Conservation (phyloP, 306 rosid genomes). For the Cucurbita moschata region DNA sequence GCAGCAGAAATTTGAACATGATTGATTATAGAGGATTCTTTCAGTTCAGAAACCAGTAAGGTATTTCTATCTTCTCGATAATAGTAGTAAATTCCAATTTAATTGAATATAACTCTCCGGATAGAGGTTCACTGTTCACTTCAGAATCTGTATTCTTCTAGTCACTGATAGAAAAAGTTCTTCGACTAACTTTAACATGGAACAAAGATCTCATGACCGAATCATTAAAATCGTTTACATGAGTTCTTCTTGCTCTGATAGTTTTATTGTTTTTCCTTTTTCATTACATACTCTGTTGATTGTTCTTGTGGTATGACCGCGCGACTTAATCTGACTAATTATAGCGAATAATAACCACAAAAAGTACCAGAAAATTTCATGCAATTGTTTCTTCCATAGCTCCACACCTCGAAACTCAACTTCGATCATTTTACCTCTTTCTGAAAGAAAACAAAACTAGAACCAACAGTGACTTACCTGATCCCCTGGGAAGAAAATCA, state of each 20-base stretch:
- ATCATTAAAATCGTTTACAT: neutral
- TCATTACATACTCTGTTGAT: neutral
- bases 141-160: neutral
- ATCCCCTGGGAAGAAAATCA: constrained; percentile 81
- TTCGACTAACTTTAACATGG: neutral
- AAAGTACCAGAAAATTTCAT: neutral
- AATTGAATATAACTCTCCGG: neutral
- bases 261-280: neutral
- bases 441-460: neutral
- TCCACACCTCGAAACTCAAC: neutral
- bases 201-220: neutral
- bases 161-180: neutral
- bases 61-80: neutral
- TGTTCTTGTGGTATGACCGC: neutral
- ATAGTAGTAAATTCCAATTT: neutral
- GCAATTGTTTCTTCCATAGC: neutral
- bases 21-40: neutral
- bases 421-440: neutral
- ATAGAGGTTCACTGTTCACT: neutral
- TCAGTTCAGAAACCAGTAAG: neutral
- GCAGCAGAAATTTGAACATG: neutral
- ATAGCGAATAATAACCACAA: neutral
- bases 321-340: neutral
- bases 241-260: neutral
- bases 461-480: constrained; percentile 27